Conservation (phyloP, 352 stramenopile species). For the Hyaloperonospora arabidopsidis region DNA sequence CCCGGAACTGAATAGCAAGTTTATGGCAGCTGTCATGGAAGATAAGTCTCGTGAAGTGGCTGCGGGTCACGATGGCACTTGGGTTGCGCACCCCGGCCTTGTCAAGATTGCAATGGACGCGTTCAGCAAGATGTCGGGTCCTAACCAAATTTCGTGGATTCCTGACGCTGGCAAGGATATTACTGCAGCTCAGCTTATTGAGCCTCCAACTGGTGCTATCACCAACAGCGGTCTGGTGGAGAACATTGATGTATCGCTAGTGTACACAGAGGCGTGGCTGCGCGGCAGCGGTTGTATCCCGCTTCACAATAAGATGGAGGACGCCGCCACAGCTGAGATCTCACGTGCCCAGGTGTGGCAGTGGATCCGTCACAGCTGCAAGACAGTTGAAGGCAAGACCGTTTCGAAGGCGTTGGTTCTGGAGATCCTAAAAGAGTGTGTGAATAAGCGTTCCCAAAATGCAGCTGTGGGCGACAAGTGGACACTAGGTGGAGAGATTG, state of each 20-base stretch:
- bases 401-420: constrained; percentile 65
- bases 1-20: constrained; percentile 78
- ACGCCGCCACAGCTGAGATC: constrained; percentile 92
- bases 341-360: constrained; percentile 92
- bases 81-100: constrained; percentile 93
- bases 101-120: constrained; percentile 88
- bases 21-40: constrained; percentile 83
- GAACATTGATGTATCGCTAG: constrained; percentile 89
- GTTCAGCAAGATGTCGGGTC: constrained; percentile 90
- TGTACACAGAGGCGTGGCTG: constrained; percentile 93
- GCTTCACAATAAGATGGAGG: constrained; percentile 93
- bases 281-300: constrained; percentile 90
- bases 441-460: constrained; percentile 46
- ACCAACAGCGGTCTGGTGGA: constrained; percentile 81
- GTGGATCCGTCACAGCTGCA: constrained; percentile 73
- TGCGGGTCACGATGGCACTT: constrained; percentile 93
- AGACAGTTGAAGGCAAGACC: constrained; percentile 55
- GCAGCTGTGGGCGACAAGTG: constrained; percentile 52
- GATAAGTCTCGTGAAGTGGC: constrained; percentile 88
- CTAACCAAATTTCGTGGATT: constrained; percentile 87
- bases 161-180: constrained; percentile 48
- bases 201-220: constrained; percentile 61
- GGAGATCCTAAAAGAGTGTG: constrained; percentile 55
- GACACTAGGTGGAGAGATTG: constrained; percentile 47
- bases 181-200: constrained; percentile 55